Conservation (phyloP, 345 rosid species). For the Eucalyptus cloeziana region DNA sequence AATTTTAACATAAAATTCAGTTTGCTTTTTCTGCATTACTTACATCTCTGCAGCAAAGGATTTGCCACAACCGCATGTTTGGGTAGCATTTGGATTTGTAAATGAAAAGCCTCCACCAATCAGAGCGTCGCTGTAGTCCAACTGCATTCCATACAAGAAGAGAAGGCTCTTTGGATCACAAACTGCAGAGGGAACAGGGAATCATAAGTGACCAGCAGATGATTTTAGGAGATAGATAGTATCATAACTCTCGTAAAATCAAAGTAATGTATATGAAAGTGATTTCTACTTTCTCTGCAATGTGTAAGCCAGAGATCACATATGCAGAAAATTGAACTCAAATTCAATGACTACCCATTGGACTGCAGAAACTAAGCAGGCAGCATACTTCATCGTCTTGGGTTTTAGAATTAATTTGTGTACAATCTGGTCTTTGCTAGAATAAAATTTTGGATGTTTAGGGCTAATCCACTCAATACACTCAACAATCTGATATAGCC, state of each 20-base stretch:
- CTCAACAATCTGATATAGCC: not conserved
- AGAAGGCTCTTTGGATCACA: slow-evolving; percentile 99
- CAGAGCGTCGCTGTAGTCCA: slow-evolving; percentile 90
- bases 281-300: not conserved
- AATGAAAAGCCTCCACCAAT: slow-evolving; percentile 97
- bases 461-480: not conserved
- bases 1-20: not conserved
- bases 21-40: not conserved
- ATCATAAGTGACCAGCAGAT: not conserved
- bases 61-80: slow-evolving; percentile 61
- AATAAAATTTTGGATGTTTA: not conserved
- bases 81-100: slow-evolving; percentile 90
- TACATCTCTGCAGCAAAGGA: slow-evolving; percentile 29
- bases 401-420: not conserved
- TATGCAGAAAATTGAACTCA: not conserved
- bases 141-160: slow-evolving; percentile 86
- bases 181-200: slow-evolving; percentile 36
- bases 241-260: not conserved
- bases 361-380: not conserved
- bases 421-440: not conserved
- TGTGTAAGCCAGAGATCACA: not conserved
- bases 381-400: not conserved
- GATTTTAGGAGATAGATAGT: not conserved
- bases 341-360: not conserved
- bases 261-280: not conserved